Evolutionary conservation across 164 flowering plant species (phyloP).

Genomic region (Annona cherimola): DNA sequence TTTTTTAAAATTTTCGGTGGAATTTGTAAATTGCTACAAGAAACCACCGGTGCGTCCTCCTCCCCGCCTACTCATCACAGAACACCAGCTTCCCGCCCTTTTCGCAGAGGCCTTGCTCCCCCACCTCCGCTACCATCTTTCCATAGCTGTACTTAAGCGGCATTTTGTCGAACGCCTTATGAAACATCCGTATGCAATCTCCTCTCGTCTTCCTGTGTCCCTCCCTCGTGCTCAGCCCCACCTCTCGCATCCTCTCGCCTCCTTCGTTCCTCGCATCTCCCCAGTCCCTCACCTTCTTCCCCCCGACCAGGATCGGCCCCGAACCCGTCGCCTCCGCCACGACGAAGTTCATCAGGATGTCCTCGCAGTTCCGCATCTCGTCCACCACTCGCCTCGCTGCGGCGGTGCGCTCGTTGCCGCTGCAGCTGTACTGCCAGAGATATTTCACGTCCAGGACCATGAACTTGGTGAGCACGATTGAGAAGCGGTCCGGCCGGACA

Average conservation of each 20-base stretch:
- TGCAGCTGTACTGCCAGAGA: conserved; percentile 51
- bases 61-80: conserved; percentile 50
- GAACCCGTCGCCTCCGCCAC: conserved; percentile 40
- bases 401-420: conserved; percentile 16
- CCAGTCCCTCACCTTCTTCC: conserved; percentile 58
- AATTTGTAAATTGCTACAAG: no score
- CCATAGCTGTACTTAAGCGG: conserved; percentile 75
- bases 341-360: conserved; percentile 86
- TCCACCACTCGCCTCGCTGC: conserved; percentile 48
- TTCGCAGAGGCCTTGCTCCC: conserved; percentile 77
- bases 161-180: conserved; percentile 65
- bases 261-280: conserved; percentile 70
- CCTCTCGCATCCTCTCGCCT: conserved; percentile 28
- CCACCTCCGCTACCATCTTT: conserved; percentile 54
- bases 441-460: conserved; percentile 50
- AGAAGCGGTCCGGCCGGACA: conserved; percentile 61
- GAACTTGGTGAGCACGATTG: conserved; percentile 77
- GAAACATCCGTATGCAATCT: conserved; percentile 69
- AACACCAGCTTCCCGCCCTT: conserved; percentile 61
- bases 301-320: conserved; percentile 70
- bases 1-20: no score
- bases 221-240: conserved; percentile 71
- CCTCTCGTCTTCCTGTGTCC: conserved; percentile 86
- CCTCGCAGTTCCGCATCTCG: conserved; percentile 65
- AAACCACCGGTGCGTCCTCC: no score